These are phyloP conservation scores for Plectranthus barbatus DNA, from an alignment of 257 asterid species.

Conservation along the genomic window DNA sequence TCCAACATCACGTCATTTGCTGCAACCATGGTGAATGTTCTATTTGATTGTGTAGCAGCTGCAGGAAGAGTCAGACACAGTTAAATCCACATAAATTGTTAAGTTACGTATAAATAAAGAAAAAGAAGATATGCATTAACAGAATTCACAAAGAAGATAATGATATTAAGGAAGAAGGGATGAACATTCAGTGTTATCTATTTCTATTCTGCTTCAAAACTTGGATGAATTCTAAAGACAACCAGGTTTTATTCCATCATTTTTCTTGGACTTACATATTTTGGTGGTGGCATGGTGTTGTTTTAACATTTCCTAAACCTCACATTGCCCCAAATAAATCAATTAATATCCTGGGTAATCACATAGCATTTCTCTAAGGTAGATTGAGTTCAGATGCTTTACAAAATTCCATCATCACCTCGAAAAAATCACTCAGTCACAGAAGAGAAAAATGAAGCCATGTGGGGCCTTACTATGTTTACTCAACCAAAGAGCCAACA, in stretches of 20 bases:
- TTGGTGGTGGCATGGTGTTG: background rate
- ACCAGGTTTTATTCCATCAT: background rate
- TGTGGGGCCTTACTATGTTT: background rate
- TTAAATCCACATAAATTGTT: slow-evolving; percentile 9
- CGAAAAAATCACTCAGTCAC: background rate
- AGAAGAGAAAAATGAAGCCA: background rate
- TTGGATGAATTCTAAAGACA: background rate
- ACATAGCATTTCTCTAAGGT: no score
- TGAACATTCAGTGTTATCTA: background rate
- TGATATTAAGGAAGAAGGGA: background rate
- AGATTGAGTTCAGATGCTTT: no score
- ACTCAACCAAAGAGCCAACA: background rate
- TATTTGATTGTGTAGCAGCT: slow-evolving; percentile 85
- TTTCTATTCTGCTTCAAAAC: background rate
- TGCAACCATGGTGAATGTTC: slow-evolving; percentile 78
- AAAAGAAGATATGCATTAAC: slow-evolving; percentile 3
- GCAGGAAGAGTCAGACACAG: slow-evolving; percentile 26
- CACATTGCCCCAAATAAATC: no score
- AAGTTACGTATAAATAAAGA: background rate
- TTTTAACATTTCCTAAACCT: background rate
- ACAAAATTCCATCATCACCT: background rate
- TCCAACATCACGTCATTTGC: slow-evolving; percentile 89
- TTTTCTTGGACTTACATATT: background rate
- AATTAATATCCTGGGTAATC: background rate
- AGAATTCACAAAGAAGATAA: background rate